These are phyloP conservation scores for Cyclostephanos tholiformis DNA, from an alignment of 108 stramenopile genomes.

Conservation along the genomic window DNA sequence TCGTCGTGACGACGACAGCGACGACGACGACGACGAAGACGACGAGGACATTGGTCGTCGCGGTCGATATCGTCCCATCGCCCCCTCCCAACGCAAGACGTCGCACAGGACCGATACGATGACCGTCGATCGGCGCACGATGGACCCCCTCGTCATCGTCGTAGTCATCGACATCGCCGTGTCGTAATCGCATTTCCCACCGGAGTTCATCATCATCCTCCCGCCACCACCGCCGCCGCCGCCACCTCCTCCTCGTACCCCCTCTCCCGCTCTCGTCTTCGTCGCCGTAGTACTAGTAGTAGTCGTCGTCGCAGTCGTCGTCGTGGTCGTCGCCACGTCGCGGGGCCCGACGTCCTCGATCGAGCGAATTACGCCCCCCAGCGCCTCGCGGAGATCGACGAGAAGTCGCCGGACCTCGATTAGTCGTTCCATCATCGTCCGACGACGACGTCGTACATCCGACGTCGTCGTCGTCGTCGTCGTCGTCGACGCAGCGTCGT, in stretches of 20 bases:
- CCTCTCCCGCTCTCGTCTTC: not conserved
- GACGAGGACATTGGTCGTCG: not conserved
- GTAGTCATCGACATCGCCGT: not conserved
- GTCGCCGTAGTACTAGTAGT: no score
- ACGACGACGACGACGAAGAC: not conserved
- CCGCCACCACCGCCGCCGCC: no score
- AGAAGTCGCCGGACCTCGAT: not conserved
- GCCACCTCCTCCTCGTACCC: not conserved
- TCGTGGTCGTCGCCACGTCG: no score
- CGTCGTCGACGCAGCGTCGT: no score
- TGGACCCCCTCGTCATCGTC: not conserved
- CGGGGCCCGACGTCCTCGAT: no score
- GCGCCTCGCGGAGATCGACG: not conserved
- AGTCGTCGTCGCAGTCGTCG: no score
- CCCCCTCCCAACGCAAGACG: not conserved
- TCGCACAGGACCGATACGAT: not conserved
- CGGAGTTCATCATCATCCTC: not conserved
- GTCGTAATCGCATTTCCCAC: no score
- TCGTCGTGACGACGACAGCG: no score
- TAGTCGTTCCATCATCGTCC: not conserved
- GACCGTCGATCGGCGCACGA: not conserved
- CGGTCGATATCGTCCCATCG: not conserved
- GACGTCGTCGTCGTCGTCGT: not conserved
- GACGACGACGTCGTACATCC: not conserved
- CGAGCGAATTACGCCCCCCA: no score